Percentiles rank a stretch among this genome's conserved stretches.
phyloP scores from a whole-genome alignment of 306 rosid genomes.

The Acacia crassicarpa region DNA sequence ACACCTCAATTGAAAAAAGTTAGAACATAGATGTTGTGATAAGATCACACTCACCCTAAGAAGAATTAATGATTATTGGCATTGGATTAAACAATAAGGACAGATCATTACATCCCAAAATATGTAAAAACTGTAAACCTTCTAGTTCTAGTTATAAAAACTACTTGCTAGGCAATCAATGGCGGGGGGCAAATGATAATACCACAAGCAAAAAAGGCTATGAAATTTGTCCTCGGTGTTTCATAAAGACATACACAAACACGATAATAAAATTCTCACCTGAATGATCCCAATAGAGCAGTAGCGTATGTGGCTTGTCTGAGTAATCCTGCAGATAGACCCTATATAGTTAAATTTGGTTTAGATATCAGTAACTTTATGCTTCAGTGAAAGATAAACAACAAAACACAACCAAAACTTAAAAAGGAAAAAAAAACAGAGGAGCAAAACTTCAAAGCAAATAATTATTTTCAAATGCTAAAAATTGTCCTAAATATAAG shows the following conservation, averaged over 20 bases:
- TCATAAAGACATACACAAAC: slow-evolving; percentile 1
- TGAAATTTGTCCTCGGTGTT: not conserved
- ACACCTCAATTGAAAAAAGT: not conserved
- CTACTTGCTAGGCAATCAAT: not conserved
- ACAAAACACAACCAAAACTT: not conserved
- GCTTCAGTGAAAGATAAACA: not conserved
- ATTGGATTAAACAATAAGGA: not conserved
- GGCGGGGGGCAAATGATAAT: not conserved
- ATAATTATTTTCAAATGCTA: slow-evolving; percentile 8
- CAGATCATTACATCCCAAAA: not conserved
- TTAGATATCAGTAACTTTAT: slow-evolving; percentile 25
- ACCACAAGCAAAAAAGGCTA: not conserved
- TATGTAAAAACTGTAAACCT: not conserved
- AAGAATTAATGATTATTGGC: not conserved
- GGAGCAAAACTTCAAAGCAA: not conserved
- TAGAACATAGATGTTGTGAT: not conserved
- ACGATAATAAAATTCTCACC: slow-evolving; percentile 45
- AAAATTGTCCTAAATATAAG: no score
- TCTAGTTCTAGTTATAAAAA: not conserved
- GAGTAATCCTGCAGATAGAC: slow-evolving; percentile 92
- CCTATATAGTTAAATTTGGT: slow-evolving; percentile 52
- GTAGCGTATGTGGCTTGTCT: slow-evolving; percentile 99
- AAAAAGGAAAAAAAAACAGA: not conserved
- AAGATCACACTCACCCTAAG: not conserved
- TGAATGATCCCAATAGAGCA: slow-evolving; percentile 94